Base-by-base conservation (phyloP, 495 filamentous ascomycete species). In the Daldinia vernicosa region DNA sequence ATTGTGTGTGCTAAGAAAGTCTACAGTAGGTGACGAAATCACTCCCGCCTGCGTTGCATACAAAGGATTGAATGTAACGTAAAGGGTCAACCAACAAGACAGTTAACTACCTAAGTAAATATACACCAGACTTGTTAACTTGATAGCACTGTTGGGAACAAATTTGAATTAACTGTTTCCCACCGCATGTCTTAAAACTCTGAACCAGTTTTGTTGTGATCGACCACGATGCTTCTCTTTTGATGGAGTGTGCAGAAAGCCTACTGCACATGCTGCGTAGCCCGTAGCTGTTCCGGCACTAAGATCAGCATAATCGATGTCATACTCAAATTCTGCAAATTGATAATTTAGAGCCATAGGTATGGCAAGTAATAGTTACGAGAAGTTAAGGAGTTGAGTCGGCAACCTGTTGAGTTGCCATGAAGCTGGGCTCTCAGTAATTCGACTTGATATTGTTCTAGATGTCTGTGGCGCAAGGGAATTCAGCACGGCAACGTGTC, bases 201-300 rank as follows among this genome's bases (percentile, higher is more conserved):
- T 27, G 37, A 61, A 66, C 45, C 39, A 54, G 14, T 63, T 60
- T 72, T 67, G 60, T 66, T 62, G 32, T 58, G 70, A 72, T 69
- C 70, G 65, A 28, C 70, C 57, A 47, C 32, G n/a, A n/a, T 35
- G 32, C 54, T 72, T 67, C 64, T 67, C 15, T 19, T 59, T 63
- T 67, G 24, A 37, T 50, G n/a, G 26, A 30, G 26, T 53, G 17
- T 59, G 57, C 52, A 58, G 62, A 35, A 51, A 62, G 39, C 57
- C 56, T 66, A 62, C 62, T 66, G 63, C 63, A 59, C 40, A 60
- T 32, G 54, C 30, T 45, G 60, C 37, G 45, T 60, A 64, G 59
- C 35, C 53, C 32, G 40, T 40, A 45, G 15, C 33, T 33, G 17
- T 22, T 27, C 54, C 45, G 47, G 28, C 56, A 68, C 47, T 59